Evolutionary conservation across 768 basidiomycete genomes (phyloP).

Genomic region (Leucocoprinus sp.): DNA sequence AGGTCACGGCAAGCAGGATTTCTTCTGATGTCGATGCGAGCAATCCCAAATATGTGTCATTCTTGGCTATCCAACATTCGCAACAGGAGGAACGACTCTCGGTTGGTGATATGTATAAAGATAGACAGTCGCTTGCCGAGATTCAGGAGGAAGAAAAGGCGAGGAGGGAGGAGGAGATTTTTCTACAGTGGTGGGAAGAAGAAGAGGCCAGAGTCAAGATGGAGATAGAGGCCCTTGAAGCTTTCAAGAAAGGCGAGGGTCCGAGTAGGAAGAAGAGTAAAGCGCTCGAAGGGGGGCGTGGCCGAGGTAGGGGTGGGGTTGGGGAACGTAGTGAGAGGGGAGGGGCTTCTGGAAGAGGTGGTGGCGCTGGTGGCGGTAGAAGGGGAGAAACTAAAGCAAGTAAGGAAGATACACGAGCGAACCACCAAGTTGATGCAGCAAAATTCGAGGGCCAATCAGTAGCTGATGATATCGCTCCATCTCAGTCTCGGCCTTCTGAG

Average conservation of each 20-base stretch:
- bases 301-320: not conserved
- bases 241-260: slow-evolving; percentile 10
- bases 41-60: slow-evolving; percentile 39
- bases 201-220: slow-evolving; percentile 70
- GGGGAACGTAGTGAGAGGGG: no score
- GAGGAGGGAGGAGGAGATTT: slow-evolving; percentile 64
- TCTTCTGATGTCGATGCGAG: not conserved
- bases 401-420: no score
- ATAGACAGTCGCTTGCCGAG: slow-evolving; percentile 60
- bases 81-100: slow-evolving; percentile 47
- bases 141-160: slow-evolving; percentile 82
- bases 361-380: not conserved
- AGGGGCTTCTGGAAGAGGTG: not conserved
- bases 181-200: slow-evolving; percentile 82
- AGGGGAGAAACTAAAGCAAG: no score
- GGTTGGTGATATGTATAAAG: slow-evolving; percentile 18
- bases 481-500: no score
- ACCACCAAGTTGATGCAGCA: no score
- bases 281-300: not conserved
- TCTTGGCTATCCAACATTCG: slow-evolving; percentile 77
- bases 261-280: not conserved
- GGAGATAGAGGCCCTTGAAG: slow-evolving; percentile 23
- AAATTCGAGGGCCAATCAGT: no score
- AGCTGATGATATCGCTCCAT: no score
- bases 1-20: not conserved